Evolutionary conservation across 345 rosid species (phyloP), one percentile per base, ranked within the genome.

Genomic region (Lepidium sativum): DNA sequence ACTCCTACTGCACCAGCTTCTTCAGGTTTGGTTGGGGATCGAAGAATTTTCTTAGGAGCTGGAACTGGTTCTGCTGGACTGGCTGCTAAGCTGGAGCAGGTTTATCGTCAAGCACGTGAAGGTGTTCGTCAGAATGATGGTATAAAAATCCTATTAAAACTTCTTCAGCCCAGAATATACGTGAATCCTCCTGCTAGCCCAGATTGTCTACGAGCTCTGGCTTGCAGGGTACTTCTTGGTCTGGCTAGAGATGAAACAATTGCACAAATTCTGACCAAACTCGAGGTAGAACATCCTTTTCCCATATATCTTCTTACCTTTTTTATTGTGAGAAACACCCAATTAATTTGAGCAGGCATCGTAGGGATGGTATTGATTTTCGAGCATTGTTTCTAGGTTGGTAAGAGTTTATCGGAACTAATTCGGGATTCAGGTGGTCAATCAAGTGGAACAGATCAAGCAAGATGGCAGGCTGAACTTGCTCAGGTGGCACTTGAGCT

Each of bases 61-160:
- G 99, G 95, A 63, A 85, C 99, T n/a, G 99, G 99, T 70, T 86
- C 82, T 68, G 95, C 99, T 50, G 99, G 99, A 55, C 96, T 94
- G 76, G 97, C 99, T 69, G 92, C 99, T 25, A 92, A 90, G 75
- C 80, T 94, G 82, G 99, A 94, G 76, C 96, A 88, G 74, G 96
- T 86, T 53, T 94, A 94, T 81, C 81, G 97, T 70, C 90, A 79
- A 73, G 99, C 99, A 43, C 89, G 99, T 67, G 99, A 90, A 61
- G 89, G 82, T 63, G 96, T 94, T 34, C 99, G 99, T 77, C 81
- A 86, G 48, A 94, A 86, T 76, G 89, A 94, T 85, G 99, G 99
- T 53, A 94, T 94, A 75, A 94, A 90, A 82, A 89, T 88, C 76
- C 92, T 94, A 41, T 82, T 94, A 61, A 95, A 94, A 78, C 96